Evolutionary conservation across 2,329 filamentous ascomycete genomes (phyloP), one percentile per base, ranked within the genome.

Genomic region (Gliomastix tumulicola): DNA sequence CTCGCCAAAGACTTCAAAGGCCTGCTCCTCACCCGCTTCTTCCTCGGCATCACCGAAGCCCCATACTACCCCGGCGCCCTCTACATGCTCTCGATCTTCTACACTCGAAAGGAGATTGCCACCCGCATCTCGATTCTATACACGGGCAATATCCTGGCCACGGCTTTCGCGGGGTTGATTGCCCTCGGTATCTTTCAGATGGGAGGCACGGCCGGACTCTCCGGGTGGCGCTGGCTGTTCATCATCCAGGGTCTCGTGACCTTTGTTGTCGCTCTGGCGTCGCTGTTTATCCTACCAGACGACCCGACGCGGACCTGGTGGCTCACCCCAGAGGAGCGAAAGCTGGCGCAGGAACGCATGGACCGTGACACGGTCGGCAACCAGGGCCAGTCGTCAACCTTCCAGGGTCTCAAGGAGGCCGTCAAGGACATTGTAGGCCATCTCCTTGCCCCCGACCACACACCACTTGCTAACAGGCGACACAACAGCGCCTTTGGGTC

Each of bases 201-300:
- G 4, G 43, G 44, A 6, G 48, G 45, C 0, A 37, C 36, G 2
- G 35, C 40, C 12, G 59, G 60, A 1, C 40, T 65, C 11, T 44
- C 46, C 8, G 61, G 59, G 2, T 66, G 63, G 63, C 49, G 51
- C 36, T 66, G 61, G 56, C 45, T 65, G 0, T 65, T 64, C 35
- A 57, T 65, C n/a, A 50, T 66, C 6, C 53, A 38, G 22, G 36
- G 36, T 5, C 17, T 25, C 5, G 16, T 46, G 9, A 45, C 44
- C 22, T 39, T 44, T 12, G 34, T 38, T 11, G 19, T 47, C 17
- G 43, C 41, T n/a, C 30, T 45, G n/a, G 18, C 20, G 6, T 33
- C 39, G 4, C 39, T 32, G 35, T 45, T 43, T 20, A 41, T 41
- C 28, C 38, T 47, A 5, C 44, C 43, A n/a, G 39, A 41, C 17